Evolutionary conservation across 169 alveolate genomes (phyloP).

Genomic region (Besnoitia besnoiti): DNA sequence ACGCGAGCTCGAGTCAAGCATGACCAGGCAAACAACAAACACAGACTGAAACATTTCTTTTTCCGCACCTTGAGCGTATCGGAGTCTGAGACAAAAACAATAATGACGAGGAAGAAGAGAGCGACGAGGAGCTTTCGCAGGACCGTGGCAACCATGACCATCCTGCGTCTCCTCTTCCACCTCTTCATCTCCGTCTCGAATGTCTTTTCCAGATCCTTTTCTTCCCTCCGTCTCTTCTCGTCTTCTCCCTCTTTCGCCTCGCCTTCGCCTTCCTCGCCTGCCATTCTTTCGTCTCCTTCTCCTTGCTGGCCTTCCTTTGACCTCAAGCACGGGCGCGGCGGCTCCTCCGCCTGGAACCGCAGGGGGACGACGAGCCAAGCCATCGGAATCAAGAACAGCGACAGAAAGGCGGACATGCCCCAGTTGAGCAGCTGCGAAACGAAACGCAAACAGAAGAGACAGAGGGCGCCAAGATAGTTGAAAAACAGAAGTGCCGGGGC

Average conservation of each 20-base stretch:
- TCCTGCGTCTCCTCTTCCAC: neutral
- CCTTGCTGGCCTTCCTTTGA: neutral
- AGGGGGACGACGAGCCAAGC: conserved; percentile 15
- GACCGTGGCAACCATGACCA: neutral
- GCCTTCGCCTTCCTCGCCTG: too few relatives aligned
- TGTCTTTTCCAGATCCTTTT: neutral
- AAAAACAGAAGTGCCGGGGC: too few relatives aligned
- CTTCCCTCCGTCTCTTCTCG: neutral
- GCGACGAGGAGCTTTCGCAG: neutral
- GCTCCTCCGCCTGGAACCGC: neutral
- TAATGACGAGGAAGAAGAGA: neutral
- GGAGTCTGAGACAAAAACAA: neutral
- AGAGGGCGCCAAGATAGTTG: too few relatives aligned
- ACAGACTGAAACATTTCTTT: neutral
- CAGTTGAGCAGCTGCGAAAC: neutral
- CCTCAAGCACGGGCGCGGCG: neutral
- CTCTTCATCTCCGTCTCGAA: neutral
- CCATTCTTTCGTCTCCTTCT: neutral
- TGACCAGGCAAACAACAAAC: neutral
- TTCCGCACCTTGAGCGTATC: neutral
- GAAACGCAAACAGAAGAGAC: neutral
- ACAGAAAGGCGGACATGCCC: neutral
- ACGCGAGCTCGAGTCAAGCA: neutral
- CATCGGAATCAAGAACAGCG: neutral
- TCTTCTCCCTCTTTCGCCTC: neutral